Base-by-base conservation (phyloP, 2,329 filamentous ascomycete species). In the Akanthomyces lecanii region DNA sequence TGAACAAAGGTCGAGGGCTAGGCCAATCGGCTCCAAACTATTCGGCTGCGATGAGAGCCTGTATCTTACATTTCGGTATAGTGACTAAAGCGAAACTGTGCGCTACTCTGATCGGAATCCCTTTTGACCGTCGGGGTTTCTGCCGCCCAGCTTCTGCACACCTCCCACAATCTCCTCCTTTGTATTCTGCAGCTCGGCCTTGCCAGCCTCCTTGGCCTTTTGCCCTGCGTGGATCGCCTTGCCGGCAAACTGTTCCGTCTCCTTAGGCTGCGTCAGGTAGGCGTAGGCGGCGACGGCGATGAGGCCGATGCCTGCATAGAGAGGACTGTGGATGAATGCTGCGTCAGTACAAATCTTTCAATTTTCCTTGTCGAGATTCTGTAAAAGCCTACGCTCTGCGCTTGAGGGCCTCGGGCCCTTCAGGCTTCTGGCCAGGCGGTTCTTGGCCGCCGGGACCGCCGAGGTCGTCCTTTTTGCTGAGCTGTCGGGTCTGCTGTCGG, bases 361-460 rank as follows among this genome's bases (percentile, higher is more conserved):
- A 30, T 16, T 33, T 51, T 51, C 16, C 23, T 33, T 47, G 5
- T 6, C 4, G 5, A 47, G 44, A 16, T 2, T 36, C 8, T 16
- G 23, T 12, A 28, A 42, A 33, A 30, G 36, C 60, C 54, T 66
- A 76, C 75, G 73, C 76, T 56, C 75, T 75, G 5, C 71, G 68
- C 50, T 69, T 69, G 10, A 73, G 6, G 1, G 65, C 67, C 3
- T 76, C 75, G 5, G 69, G 66, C 4, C 71, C 72, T 8, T 70
- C 71, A 0, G 73, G 69, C 12, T 64, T 67, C 38, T 60, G 12
- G 1, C 74, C 71, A 1, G 66, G 64, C 3, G 69, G 67, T 62
- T 71, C 63, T n/a, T 76, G 74, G 40, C 73, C 74, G n/a, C 69
- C 71, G 1, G 74, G 74, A 2, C 74, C 74, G 21, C 75, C 74